Evolutionary conservation across 108 stramenopile genomes (phyloP).

Genomic region (Mayamaea pseudoterrestris): DNA sequence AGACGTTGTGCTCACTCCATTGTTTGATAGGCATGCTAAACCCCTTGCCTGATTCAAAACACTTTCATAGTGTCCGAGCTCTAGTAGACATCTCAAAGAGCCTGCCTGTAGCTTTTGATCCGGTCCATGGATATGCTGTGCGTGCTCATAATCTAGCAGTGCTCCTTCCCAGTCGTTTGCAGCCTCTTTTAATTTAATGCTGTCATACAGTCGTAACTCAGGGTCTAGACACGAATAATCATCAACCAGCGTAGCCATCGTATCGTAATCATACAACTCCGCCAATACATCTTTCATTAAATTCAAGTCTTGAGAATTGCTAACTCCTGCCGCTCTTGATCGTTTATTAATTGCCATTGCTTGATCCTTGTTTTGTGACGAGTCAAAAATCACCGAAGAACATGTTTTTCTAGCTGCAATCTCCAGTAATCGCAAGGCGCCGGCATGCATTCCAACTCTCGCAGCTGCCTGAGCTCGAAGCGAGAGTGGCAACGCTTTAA

Average conservation of each 20-base stretch:
- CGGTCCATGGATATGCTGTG: constrained; percentile 21
- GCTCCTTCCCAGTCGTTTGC: constrained; percentile 62
- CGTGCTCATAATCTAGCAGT: constrained; percentile 70
- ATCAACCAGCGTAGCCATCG: constrained; percentile 42
- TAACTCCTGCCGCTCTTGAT: constrained; percentile 12
- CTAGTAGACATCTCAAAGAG: constrained; percentile 50
- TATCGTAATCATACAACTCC: constrained; percentile 62
- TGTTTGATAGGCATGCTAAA: constrained; percentile 12
- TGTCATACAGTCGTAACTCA: constrained; percentile 17
- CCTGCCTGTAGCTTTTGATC: constrained; percentile 29
- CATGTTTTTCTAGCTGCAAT: constrained; percentile 31
- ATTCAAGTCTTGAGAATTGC: constrained; percentile 23
- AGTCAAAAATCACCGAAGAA: constrained; percentile 15
- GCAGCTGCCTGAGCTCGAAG: constrained; percentile 59
- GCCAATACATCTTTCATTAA: constrained; percentile 40
- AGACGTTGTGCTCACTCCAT: background rate
- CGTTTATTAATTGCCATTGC: background rate
- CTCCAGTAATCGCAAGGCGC: constrained; percentile 64
- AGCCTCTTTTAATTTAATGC: constrained; percentile 51
- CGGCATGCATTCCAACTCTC: constrained; percentile 69
- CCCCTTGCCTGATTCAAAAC: constrained; percentile 68
- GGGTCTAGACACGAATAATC: constrained; percentile 20
- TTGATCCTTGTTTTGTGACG: background rate
- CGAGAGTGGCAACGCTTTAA: constrained; percentile 29
- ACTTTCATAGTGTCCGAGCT: constrained; percentile 75